Evolutionary conservation across 345 rosid species (phyloP).

Genomic region (Cochlearia excelsa): DNA sequence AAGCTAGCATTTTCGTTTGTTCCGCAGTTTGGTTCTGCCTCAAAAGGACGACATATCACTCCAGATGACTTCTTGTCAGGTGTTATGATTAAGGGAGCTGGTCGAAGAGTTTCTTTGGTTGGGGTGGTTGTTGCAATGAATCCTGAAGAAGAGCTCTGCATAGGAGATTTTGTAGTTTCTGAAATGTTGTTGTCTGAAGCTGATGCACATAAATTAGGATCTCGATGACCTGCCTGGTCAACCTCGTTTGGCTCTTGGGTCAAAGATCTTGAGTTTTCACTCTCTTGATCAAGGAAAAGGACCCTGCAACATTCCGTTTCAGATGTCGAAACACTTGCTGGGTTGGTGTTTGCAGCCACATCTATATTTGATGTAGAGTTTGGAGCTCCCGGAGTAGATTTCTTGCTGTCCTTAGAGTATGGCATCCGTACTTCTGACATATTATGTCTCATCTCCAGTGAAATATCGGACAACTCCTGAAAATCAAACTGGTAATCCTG

Average conservation of each 20-base stretch:
- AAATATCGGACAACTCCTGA: constrained; percentile 45
- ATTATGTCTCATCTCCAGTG: constrained; percentile 51
- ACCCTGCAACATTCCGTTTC: constrained; percentile 85
- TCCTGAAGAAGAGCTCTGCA: constrained; percentile 47
- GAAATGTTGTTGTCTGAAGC: constrained; percentile 46
- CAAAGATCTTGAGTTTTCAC: constrained; percentile 43
- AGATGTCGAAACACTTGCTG: constrained; percentile 50
- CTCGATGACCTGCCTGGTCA: constrained; percentile 38
- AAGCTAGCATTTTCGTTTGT: constrained; percentile 45
- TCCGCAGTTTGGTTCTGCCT: constrained; percentile 45
- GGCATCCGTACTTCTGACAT: constrained; percentile 46
- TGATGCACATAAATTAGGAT: constrained; percentile 39
- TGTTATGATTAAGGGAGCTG: constrained; percentile 43
- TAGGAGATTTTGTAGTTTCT: constrained; percentile 41
- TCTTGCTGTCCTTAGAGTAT: constrained; percentile 43
- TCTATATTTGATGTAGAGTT: constrained; percentile 42
- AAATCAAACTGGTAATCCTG: constrained; percentile 52
- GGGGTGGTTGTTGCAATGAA: constrained; percentile 45
- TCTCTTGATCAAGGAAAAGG: constrained; percentile 67
- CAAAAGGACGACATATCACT: constrained; percentile 45
- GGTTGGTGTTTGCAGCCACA: constrained; percentile 37
- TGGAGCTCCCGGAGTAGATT: constrained; percentile 41
- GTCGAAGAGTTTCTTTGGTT: constrained; percentile 43
- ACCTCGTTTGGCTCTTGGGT: constrained; percentile 38
- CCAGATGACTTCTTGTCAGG: constrained; percentile 47